Evolutionary conservation across 2,329 filamentous ascomycete species (phyloP).

Genomic region (Fusarium anguioides): DNA sequence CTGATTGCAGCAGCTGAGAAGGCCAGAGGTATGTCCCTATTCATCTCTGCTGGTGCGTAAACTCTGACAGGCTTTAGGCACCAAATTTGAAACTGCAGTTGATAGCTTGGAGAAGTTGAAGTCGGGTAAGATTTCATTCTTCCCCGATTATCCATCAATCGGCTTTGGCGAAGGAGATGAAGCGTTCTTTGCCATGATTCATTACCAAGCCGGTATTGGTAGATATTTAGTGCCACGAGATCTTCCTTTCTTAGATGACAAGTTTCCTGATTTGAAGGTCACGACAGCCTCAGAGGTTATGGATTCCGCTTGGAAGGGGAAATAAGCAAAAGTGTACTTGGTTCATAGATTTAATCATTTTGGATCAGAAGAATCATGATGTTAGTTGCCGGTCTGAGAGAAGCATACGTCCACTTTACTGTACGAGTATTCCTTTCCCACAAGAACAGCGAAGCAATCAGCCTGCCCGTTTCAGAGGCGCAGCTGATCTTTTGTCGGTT

Average conservation of each 20-base stretch:
- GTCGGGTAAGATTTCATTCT: constrained; percentile 42
- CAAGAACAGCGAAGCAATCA: background rate
- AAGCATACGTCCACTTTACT: background rate
- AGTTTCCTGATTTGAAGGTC: constrained; percentile 25
- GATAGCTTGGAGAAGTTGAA: constrained; percentile 40
- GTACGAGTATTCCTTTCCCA: background rate
- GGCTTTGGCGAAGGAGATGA: constrained; percentile 28
- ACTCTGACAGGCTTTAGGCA: background rate
- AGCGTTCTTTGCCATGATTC: constrained; percentile 36
- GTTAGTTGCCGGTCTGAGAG: background rate
- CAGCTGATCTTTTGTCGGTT: too few relatives aligned
- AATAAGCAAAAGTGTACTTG: background rate
- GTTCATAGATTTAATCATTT: background rate
- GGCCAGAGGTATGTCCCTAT: constrained; percentile 5
- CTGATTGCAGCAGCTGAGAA: constrained; percentile 23
- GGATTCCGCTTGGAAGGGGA: constrained; percentile 27
- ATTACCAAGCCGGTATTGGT: constrained; percentile 31
- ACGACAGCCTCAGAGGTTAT: constrained; percentile 34
- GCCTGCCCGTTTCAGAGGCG: background rate
- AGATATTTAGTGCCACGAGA: constrained; percentile 15
- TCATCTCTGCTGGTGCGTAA: accelerated
- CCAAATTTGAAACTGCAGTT: constrained; percentile 22
- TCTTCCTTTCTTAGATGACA: constrained; percentile 5
- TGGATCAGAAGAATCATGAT: too few relatives aligned
- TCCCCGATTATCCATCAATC: constrained; percentile 32